phyloP scores from a whole-genome alignment of 2,329 filamentous ascomycete species.

The Trichoderma afroharzianum region DNA sequence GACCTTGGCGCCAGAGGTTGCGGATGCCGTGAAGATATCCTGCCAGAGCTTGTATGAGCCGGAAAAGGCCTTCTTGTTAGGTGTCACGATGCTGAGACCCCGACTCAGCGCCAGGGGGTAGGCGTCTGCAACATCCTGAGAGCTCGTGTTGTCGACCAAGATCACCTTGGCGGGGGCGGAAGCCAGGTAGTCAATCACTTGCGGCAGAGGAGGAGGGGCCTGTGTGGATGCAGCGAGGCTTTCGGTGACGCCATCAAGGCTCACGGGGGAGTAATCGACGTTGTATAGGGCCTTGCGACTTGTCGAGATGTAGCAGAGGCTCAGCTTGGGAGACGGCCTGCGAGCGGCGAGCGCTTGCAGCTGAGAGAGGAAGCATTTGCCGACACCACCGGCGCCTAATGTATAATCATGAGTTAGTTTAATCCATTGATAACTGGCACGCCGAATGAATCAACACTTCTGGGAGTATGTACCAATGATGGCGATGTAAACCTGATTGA shows the following conservation, averaged over 20 bases:
- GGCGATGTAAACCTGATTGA: conserved; percentile 50
- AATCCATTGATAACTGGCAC: conserved; percentile 4
- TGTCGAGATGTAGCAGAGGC: conserved; percentile 79
- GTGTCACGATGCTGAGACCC: conserved; percentile 88
- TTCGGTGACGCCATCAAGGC: conserved; percentile 57
- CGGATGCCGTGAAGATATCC: conserved; percentile 74
- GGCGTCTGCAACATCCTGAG: conserved; percentile 74
- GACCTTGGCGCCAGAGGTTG: conserved; percentile 69
- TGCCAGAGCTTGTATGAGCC: conserved; percentile 78
- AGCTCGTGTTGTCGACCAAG: conserved; percentile 94
- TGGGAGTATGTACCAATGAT: conserved; percentile 42
- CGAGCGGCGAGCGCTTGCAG: conserved; percentile 65
- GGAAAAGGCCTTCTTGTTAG: conserved; percentile 98
- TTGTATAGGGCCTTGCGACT: conserved; percentile 79
- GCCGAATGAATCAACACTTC: not conserved
- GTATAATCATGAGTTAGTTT: conserved; percentile 11
- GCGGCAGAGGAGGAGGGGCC: conserved; percentile 61
- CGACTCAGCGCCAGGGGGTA: conserved; percentile 79
- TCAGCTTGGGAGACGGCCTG: conserved; percentile 65
- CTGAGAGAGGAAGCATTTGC: conserved; percentile 84
- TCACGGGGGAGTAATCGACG: conserved; percentile 65
- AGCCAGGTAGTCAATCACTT: conserved; percentile 74
- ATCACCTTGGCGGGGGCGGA: conserved; percentile 74
- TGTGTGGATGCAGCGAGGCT: conserved; percentile 62
- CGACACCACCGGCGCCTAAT: conserved; percentile 85